Evolutionary conservation across 441 rosid species (phyloP), one percentile per base, ranked within the genome.

Genomic region (Pelargonium fulgidum): DNA sequence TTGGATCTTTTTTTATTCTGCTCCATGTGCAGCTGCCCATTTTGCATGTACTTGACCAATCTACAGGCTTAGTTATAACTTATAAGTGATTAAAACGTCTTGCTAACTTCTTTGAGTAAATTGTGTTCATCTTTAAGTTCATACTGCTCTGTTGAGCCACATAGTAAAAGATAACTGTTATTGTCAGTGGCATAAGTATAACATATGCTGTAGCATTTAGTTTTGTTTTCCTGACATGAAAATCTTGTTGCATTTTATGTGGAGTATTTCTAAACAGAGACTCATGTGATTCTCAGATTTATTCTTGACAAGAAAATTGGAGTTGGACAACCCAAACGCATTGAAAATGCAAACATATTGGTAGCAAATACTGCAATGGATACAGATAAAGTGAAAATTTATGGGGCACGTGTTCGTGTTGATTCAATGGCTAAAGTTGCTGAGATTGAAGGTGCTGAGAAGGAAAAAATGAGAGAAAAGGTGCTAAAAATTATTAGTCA

Each of bases 311-410:
- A 94, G 94, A 94, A 94, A 81, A 94, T 94, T 9, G 98, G 98
- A 66, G 78, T 94, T 72, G 99, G 99, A 61, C 99, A 92, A 76
- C 99, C 99, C 22, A 94, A 90, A 82, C 90, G 89, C 76, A 84
- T 94, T 65, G 99, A 94, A 78, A 87, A 94, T 77, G 99, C 98
- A 42, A 92, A 92, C 24, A 92, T 94, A 78, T 78, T 94, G 88
- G 99, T 92, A 69, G 99, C 99, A 22, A 94, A 94, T 75, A 94
- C 98, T 72, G 99, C 99, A 62, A 89, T 94, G 99, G 99, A 92
- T 77, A 92, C 99, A 3, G 99, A 94, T 76, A 94, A 94, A 80
- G 99, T 92, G 54, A 94, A 94, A 82, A 94, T 94, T 19, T 94
- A 91, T 72, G 99, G 99, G 72, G 99, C 99, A 64, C 96, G 97